A percentile compares a stretch with the other conserved stretches of the same genome.
phyloP scores from a whole-genome alignment of 2,329 filamentous ascomycete genomes.

The Pseudogymnoascus sp. region DNA sequence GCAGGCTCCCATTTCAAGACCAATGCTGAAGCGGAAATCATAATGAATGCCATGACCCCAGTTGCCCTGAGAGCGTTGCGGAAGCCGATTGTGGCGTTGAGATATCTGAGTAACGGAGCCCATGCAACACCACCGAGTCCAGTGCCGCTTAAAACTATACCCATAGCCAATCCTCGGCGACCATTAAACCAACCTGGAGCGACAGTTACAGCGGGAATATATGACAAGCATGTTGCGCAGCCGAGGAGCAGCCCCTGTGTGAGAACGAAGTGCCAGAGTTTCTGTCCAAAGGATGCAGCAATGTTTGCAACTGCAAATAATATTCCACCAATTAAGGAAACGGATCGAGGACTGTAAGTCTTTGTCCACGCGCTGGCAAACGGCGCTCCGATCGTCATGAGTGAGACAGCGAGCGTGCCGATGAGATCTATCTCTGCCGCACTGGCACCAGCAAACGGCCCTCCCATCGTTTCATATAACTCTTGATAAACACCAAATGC shows the following conservation, averaged over 20 bases:
- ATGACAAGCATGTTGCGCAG: conserved; percentile 32
- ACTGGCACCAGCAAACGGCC: conserved; percentile 31
- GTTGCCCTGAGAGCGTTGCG: conserved; percentile 32
- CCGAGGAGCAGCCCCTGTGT: conserved; percentile 33
- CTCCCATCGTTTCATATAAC: conserved; percentile 31
- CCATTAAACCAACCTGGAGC: conserved; percentile 33
- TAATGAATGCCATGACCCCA: conserved; percentile 26
- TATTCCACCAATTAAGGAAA: conserved; percentile 27
- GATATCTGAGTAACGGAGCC: conserved; percentile 22
- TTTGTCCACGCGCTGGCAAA: conserved; percentile 31
- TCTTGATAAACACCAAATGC: conserved; percentile 35
- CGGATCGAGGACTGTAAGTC: conserved; percentile 26
- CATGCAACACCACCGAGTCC: conserved; percentile 33
- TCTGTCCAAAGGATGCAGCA: conserved; percentile 29
- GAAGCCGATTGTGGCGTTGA: conserved; percentile 27
- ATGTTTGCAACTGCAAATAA: conserved; percentile 29
- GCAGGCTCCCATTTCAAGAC: conserved; percentile 14
- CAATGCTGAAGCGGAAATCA: conserved; percentile 22
- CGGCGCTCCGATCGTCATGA: conserved; percentile 32
- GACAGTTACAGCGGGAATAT: conserved; percentile 33
- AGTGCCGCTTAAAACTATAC: conserved; percentile 31
- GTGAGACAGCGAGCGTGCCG: conserved; percentile 30
- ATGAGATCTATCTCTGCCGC: conserved; percentile 34
- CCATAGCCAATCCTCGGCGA: conserved; percentile 32
- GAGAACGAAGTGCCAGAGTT: conserved; percentile 22